Conservation (phyloP, 2,329 filamentous ascomycete genomes). For the Nectriaceae sp. region DNA sequence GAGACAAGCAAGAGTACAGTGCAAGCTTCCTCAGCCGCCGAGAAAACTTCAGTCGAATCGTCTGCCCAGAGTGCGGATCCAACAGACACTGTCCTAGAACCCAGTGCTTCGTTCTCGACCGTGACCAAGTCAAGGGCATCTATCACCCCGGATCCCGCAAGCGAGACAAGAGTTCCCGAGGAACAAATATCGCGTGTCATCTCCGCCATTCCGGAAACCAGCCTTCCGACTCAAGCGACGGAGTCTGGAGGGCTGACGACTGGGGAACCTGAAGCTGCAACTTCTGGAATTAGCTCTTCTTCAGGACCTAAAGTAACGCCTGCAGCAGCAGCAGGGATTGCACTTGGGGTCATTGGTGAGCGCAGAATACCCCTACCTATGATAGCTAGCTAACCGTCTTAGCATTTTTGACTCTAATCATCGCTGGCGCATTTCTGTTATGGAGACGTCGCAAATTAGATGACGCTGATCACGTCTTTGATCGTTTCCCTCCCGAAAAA, state of each 20-base stretch:
- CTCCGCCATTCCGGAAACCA: constrained; percentile 21
- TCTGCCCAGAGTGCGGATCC: too few relatives aligned
- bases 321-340: constrained; percentile 19
- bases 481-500: background rate
- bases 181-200: constrained; percentile 17
- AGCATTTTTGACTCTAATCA: background rate
- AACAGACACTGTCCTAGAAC: too few relatives aligned
- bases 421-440: background rate
- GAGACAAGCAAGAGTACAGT: too few relatives aligned
- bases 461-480: background rate
- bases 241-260: too few relatives aligned
- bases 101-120: too few relatives aligned
- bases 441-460: background rate
- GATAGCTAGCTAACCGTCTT: background rate
- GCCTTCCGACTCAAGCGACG: constrained; percentile 1
- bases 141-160: too few relatives aligned
- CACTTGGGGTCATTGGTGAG: constrained; percentile 19
- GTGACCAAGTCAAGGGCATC: too few relatives aligned
- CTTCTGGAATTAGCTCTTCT: too few relatives aligned
- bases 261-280: too few relatives aligned
- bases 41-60: too few relatives aligned
- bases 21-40: too few relatives aligned
- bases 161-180: too few relatives aligned
- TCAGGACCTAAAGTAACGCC: background rate
- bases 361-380: background rate